Evolutionary conservation across 2,329 filamentous ascomycete genomes (phyloP), one percentile per base, ranked within the genome.

Genomic region (Cladosporium sp.): DNA sequence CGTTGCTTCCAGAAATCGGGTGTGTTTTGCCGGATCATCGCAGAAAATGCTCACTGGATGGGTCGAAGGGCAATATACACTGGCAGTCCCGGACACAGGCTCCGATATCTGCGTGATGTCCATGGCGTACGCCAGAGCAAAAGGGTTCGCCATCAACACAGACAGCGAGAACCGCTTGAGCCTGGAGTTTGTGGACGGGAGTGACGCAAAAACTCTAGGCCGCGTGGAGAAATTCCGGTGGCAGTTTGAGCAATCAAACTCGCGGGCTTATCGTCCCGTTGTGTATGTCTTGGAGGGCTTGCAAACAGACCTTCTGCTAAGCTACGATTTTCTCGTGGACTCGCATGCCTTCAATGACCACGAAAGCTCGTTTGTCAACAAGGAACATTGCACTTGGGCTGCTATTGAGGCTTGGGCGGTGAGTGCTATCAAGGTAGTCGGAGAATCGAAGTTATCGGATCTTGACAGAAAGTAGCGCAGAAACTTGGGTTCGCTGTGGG

Each of bases 51-150:
- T 51, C 19, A 1, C 12, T 32, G 49, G 49, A 11, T 51, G 11
- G 4, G 46, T 20, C 8, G 42, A 41, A 29, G 41, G 25, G 3
- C 11, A 25, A 29, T 19, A 7, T 6, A 25, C 32, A 11, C 11
- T 5, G 8, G 36, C 42, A 6, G 7, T 46, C 8, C 22, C 49
- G 1, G 49, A 51, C 19, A 38, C 42, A 2, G 49, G 41, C 12
- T 51, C 49, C 1, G 49, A 51, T 42, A 18, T 47, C 13, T 12
- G 12, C 1, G 32, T 46, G 11, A 32, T 51, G 33, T 51, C 49
- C n/a, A 7, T 27, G 12, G 13, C 7, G 15, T 42, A 42, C 15
- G 39, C 39, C 22, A 27, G 18, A 20, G 22, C 12, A 20, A 27
- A 20, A 30, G 39, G 39, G 5, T 30, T 15, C 9, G 12, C 15